Evolutionary conservation across 1,284 basidiomycete species (phyloP).

Genomic region (Tilletia horrida): DNA sequence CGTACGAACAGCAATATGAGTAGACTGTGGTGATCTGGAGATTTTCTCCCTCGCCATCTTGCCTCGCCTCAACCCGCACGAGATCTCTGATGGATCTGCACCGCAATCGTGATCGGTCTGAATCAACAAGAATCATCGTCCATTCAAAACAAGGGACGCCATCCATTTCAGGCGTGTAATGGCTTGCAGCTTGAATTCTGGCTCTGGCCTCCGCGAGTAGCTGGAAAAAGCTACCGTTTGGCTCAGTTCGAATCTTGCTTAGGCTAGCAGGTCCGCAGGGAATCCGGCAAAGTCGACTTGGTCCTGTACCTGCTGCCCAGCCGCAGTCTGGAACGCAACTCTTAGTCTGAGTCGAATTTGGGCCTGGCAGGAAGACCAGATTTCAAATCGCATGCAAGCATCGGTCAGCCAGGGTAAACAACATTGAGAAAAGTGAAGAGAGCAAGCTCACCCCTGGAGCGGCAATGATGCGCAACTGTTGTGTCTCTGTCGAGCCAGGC

Average conservation of each 20-base stretch:
- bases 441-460: slow-evolving; percentile 74
- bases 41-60: too few relatives aligned
- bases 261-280: slow-evolving; percentile 20
- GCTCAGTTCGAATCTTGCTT: background rate
- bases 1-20: slow-evolving; percentile 42
- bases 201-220: too few relatives aligned
- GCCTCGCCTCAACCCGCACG: too few relatives aligned
- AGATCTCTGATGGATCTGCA: too few relatives aligned
- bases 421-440: too few relatives aligned
- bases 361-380: slow-evolving; percentile 61
- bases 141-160: too few relatives aligned
- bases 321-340: slow-evolving; percentile 67
- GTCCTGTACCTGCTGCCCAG: slow-evolving; percentile 71
- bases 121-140: too few relatives aligned
- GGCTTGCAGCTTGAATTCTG: too few relatives aligned
- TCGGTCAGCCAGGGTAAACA: background rate
- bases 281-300: slow-evolving; percentile 78
- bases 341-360: slow-evolving; percentile 79
- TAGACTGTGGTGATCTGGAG: too few relatives aligned
- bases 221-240: too few relatives aligned
- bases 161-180: too few relatives aligned
- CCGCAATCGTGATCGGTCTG: too few relatives aligned
- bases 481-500: slow-evolving; percentile 80
- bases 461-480: slow-evolving; percentile 87
- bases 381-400: background rate